Conservation (phyloP, 306 rosid species). For the Hippophae tibetana region DNA sequence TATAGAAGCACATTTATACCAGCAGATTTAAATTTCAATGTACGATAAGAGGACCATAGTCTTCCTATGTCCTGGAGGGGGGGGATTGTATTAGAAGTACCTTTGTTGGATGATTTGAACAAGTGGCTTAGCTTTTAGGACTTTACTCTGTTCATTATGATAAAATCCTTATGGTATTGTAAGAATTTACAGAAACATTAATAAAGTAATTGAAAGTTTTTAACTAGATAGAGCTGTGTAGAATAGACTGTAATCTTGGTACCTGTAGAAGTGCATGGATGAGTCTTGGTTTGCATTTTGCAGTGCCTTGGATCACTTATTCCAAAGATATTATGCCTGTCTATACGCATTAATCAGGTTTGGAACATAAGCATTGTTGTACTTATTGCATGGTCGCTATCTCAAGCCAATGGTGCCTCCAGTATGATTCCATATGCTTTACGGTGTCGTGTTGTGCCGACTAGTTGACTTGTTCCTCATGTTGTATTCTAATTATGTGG, state of each 20-base stretch:
- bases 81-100: no score
- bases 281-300: background rate
- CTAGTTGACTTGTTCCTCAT: constrained; percentile 2
- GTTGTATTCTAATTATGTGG: constrained; percentile 17
- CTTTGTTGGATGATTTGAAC: no score
- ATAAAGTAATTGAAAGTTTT: background rate
- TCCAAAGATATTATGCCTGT: background rate
- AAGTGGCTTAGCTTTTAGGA: no score
- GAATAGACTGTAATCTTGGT: no score
- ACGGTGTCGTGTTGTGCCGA: background rate
- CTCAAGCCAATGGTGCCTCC: background rate
- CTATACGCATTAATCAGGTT: background rate
- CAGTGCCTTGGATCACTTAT: background rate
- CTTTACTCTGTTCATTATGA: background rate
- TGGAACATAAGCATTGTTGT: background rate
- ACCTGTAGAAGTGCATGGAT: no score
- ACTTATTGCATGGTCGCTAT: background rate
- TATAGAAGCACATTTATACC: no score
- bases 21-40: no score
- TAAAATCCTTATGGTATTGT: background rate
- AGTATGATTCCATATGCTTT: background rate
- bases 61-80: no score
- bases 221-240: background rate
- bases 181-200: no score
- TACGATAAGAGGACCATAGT: no score